Evolutionary conservation across 2,329 filamentous ascomycete species (phyloP).

Genomic region (Colletotrichum sp.): DNA sequence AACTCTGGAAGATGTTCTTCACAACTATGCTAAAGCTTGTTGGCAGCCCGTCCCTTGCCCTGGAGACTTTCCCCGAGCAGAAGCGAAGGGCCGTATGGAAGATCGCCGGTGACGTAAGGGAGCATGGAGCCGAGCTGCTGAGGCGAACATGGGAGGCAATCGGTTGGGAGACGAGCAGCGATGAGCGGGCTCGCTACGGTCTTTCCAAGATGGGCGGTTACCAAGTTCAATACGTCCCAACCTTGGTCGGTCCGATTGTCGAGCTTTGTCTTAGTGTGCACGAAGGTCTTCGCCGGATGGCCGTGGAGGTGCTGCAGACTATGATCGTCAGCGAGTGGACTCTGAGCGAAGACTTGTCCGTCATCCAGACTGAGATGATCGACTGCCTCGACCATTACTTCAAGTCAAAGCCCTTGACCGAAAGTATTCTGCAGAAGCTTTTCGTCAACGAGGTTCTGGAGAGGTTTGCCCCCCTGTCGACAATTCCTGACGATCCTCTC

Average conservation of each 20-base stretch:
- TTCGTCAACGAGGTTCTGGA: constrained; percentile 87
- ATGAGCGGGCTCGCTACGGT: constrained; percentile 80
- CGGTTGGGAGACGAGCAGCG: constrained; percentile 88
- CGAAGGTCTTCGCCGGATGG: constrained; percentile 85
- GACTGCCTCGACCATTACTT: constrained; percentile 90
- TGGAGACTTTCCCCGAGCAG: constrained; percentile 97
- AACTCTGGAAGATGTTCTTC: constrained; percentile 94
- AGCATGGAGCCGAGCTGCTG: constrained; percentile 86
- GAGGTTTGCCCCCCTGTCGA: constrained; percentile 75
- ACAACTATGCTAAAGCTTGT: constrained; percentile 87
- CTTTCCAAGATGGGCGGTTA: constrained; percentile 90
- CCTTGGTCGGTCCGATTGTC: constrained; percentile 88
- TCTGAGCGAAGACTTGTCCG: constrained; percentile 86
- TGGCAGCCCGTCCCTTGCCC: constrained; percentile 83
- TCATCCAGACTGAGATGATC: constrained; percentile 96
- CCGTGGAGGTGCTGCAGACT: constrained; percentile 90
- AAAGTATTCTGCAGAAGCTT: constrained; percentile 89
- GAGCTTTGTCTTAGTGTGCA: constrained; percentile 96
- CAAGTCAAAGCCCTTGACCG: constrained; percentile 85
- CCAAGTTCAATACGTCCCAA: constrained; percentile 97
- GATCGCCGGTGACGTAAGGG: constrained; percentile 94
- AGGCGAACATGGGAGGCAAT: constrained; percentile 92
- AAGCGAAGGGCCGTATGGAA: constrained; percentile 98
- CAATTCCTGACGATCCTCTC: constrained; percentile 72
- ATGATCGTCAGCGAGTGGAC: constrained; percentile 99